These are phyloP conservation scores for Mycena capillaripes DNA, from an alignment of 768 basidiomycete species.

Conservation along the genomic window DNA sequence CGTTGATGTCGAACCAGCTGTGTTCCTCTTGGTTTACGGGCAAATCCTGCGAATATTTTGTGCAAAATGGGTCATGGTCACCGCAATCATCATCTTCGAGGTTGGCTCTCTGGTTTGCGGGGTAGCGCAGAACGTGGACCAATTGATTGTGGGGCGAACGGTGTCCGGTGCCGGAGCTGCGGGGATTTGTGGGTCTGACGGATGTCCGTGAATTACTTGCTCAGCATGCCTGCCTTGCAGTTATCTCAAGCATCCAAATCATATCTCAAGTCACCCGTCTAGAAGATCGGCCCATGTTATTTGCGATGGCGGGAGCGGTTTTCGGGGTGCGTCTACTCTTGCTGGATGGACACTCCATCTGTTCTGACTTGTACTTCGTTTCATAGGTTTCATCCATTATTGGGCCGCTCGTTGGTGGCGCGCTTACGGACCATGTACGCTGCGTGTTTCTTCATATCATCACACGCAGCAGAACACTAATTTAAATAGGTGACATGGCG, in stretches of 20 bases:
- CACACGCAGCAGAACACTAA: neutral
- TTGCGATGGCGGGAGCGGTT: constrained; percentile 53
- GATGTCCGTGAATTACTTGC: neutral
- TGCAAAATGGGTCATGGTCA: constrained; percentile 45
- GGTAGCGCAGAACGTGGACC: constrained; percentile 41
- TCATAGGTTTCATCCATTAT: constrained; percentile 34
- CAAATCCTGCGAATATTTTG: constrained; percentile 47
- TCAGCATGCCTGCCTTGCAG: neutral
- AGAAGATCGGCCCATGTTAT: constrained; percentile 47
- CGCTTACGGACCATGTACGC: constrained; percentile 37
- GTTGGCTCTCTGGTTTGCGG: constrained; percentile 59
- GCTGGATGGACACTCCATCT: too few relatives aligned
- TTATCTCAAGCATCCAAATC: constrained; percentile 22
- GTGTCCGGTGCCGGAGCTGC: constrained; percentile 59
- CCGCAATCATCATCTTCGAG: too few relatives aligned
- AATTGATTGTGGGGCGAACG: constrained; percentile 57
- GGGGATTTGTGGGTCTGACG: constrained; percentile 37
- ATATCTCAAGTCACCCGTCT: constrained; percentile 43
- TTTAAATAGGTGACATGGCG: constrained; percentile 23
- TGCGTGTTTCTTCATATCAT: too few relatives aligned
- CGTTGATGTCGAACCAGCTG: neutral
- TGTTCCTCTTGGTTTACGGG: constrained; percentile 47
- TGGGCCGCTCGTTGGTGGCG: constrained; percentile 44
- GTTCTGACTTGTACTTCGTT: too few relatives aligned
- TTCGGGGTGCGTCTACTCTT: too few relatives aligned